Percentiles rank a stretch among this genome's conserved stretches.
Evolutionary conservation across 2,329 filamentous ascomycete genomes (phyloP).

Genomic region (Colletotrichum godetiae): DNA sequence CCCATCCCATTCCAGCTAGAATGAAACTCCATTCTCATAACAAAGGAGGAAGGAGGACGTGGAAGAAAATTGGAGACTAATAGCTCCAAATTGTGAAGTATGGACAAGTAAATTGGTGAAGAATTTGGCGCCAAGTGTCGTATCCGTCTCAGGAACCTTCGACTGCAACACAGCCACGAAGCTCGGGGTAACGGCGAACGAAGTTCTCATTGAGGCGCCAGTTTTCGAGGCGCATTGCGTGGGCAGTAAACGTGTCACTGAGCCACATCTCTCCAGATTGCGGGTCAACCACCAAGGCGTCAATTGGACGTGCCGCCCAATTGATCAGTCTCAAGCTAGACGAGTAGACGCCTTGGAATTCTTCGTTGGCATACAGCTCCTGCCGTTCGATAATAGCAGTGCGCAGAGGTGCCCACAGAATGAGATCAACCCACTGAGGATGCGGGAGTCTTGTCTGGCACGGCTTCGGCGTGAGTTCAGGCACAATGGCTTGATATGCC

Average conservation of each 20-base stretch:
- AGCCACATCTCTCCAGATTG: constrained; percentile 42
- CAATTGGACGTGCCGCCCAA: constrained; percentile 44
- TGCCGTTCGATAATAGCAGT: constrained; percentile 49
- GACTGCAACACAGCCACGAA: constrained; percentile 37
- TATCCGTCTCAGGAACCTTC: constrained; percentile 17
- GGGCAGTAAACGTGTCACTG: constrained; percentile 39
- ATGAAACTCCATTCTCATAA: constrained; percentile 20
- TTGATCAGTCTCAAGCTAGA: constrained; percentile 47
- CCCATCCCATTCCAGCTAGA: constrained; percentile 32
- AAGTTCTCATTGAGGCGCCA: constrained; percentile 42
- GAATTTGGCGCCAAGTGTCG: background rate
- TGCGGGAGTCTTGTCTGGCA: constrained; percentile 44
- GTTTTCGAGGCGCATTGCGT: constrained; percentile 41
- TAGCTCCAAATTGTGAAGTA: background rate
- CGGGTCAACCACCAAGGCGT: constrained; percentile 41
- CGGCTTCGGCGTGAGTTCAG: constrained; percentile 41
- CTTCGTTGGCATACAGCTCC: constrained; percentile 48
- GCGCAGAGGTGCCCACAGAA: constrained; percentile 48
- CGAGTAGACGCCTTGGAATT: constrained; percentile 49
- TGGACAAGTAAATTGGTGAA: background rate
- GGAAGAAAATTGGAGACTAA: constrained; percentile 12
- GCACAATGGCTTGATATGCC: constrained; percentile 39
- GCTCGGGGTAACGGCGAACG: constrained; percentile 42
- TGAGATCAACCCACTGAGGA: constrained; percentile 46
- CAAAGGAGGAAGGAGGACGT: constrained; percentile 5